Conservation (phyloP, 257 asterid genomes). For the Lycium barbarum region DNA sequence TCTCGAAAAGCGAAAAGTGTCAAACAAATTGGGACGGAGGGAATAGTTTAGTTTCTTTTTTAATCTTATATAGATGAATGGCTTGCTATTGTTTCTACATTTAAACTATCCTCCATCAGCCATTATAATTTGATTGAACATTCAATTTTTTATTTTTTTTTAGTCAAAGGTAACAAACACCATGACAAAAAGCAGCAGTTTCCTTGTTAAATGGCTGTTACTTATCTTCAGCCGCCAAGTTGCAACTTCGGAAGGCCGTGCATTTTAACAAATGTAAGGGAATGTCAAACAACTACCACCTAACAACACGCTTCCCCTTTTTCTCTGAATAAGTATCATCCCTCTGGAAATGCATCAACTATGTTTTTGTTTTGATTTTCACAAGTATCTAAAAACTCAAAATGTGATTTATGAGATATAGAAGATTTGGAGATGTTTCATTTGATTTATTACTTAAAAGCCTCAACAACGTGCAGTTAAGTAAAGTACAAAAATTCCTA, state of each 20-base stretch:
- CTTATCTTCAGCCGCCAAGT: constrained; percentile 25
- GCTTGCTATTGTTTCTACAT: not conserved
- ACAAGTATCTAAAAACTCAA: not conserved
- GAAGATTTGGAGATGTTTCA: constrained; percentile 1
- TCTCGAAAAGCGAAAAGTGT: too few relatives aligned
- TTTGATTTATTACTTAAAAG: constrained; percentile 2
- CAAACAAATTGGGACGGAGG: too few relatives aligned
- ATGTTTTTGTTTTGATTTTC: constrained; percentile 6
- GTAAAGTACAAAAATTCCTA: not conserved
- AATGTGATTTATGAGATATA: constrained; percentile 12
- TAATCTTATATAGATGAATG: not conserved
- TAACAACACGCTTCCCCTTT: not conserved
- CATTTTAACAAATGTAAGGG: not conserved
- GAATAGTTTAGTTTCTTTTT: not conserved
- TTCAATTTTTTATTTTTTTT: not conserved
- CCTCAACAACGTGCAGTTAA: not conserved
- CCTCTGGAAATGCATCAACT: not conserved
- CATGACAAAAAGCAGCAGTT: not conserved
- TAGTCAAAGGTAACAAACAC: too few relatives aligned
- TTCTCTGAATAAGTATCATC: not conserved
- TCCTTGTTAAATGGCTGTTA: not conserved
- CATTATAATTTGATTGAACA: not conserved
- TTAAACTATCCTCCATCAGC: constrained; percentile 13
- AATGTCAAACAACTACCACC: constrained; percentile 9
- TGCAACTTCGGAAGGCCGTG: not conserved